Evolutionary conservation across 345 rosid genomes (phyloP).

Genomic region (Murraya paniculata): DNA sequence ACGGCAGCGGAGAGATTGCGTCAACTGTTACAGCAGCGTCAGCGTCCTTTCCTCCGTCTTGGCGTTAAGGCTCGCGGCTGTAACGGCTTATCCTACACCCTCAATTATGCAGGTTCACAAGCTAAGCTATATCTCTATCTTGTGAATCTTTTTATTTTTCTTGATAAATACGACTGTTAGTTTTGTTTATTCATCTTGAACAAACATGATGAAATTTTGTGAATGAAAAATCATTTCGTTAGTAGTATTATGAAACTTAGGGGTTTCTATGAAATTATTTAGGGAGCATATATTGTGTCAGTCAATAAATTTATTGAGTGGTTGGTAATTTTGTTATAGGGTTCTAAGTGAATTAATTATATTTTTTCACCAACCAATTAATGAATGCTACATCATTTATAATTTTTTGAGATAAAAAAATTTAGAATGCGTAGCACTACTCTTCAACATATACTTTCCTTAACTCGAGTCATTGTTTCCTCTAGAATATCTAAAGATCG

Average conservation of each 20-base stretch:
- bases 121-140: not conserved
- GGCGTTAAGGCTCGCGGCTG: slow-evolving; percentile 91
- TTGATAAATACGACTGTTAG: not conserved
- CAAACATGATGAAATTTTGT: not conserved
- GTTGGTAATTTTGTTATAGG: not conserved
- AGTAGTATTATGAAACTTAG: not conserved
- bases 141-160: not conserved
- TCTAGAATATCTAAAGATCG: not conserved
- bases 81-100: slow-evolving; percentile 78
- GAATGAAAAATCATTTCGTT: not conserved
- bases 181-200: not conserved
- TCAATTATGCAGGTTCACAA: slow-evolving; percentile 64
- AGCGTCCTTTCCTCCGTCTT: slow-evolving; percentile 67
- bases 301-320: not conserved
- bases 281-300: not conserved
- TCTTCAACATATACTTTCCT: not conserved
- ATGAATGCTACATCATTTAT: too few relatives aligned
- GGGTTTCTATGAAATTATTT: not conserved
- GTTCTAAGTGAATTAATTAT: too few relatives aligned
- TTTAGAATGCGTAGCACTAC: too few relatives aligned
- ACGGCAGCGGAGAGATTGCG: slow-evolving; percentile 67
- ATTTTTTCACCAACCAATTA: too few relatives aligned
- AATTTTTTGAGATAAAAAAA: too few relatives aligned
- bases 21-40: slow-evolving; percentile 66
- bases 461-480: not conserved